Evolutionary conservation across 352 stramenopile species (phyloP), one percentile per base, ranked within the genome.

Genomic region (Pythium sukuiense): DNA sequence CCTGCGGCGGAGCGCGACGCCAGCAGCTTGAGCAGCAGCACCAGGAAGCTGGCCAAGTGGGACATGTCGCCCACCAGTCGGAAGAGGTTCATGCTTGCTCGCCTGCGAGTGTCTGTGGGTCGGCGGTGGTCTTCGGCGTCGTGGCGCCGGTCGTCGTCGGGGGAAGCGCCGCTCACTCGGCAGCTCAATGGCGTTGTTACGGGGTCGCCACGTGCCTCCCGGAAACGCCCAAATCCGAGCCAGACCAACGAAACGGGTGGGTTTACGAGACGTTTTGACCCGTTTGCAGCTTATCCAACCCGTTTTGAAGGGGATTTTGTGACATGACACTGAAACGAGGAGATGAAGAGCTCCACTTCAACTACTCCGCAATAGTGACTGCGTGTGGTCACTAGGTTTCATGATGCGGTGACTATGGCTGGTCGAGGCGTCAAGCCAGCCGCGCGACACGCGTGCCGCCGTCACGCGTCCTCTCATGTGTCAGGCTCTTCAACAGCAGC

Each of bases 41-140:
- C 90, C 61, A 99, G 79, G 76, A 99, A 99, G 79, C 96, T 99
- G 60, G 97, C 95, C 37, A 99, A 88, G 81, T 99, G 98, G 56
- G 90, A 96, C 92, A 99, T 99, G 86, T 99, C 98, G 71, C 97
- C 98, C 59, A 92, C 85, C 18, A 99, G 83, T 39, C 98, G 96
- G 83, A 99, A 99, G 73, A 98, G 84, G 72, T 98, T 98, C 92
- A 98, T 98, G 59, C 52, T 66, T 29, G 41, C 20, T 5, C 35
- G 35, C 35, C 6, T 43, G 13, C 16, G 39, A 24, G 14, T 48
- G 3, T 24, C 14, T 45, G 9, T 24, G 18, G 13, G 18, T 48
- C 39, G 20, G 14, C 24, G 14, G 20, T 3, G 6, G 14, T n/a
- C 13, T 48, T 16, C 35, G 35, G 35, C 35, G 35, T 43, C 35